These are phyloP conservation scores for Camillea tinctor DNA, from an alignment of 2,329 filamentous ascomycete genomes.

Conservation along the genomic window DNA sequence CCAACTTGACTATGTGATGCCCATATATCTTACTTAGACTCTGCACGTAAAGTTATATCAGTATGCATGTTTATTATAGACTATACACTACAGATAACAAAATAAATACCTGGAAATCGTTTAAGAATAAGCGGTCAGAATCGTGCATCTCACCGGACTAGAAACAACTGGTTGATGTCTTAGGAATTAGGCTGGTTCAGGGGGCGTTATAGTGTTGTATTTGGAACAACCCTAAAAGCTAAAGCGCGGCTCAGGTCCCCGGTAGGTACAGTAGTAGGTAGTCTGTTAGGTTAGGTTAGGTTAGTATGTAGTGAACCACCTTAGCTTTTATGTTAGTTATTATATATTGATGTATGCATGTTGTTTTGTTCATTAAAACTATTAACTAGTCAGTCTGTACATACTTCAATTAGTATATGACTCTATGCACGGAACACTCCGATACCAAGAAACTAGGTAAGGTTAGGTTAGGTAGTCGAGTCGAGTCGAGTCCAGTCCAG, in stretches of 20 bases:
- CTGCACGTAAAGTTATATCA: no score
- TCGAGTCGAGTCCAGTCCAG: no score
- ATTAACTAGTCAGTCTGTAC: no score
- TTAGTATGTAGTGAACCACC: no score
- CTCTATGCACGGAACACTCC: neutral
- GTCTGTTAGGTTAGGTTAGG: no score
- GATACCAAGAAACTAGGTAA: neutral
- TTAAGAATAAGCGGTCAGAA: slow-evolving; percentile 20
- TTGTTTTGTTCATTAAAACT: no score
- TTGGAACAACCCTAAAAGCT: neutral
- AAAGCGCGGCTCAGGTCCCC: neutral
- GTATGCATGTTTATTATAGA: no score
- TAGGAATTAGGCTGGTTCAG: neutral
- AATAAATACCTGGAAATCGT: neutral
- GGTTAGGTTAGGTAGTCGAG: no score
- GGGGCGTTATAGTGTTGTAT: neutral
- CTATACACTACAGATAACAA: neutral
- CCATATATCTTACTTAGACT: no score
- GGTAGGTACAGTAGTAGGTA: neutral
- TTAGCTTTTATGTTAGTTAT: neutral
- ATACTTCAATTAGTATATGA: neutral
- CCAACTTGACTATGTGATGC: no score
- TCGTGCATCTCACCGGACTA: neutral
- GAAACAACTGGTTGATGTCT: neutral
- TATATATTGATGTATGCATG: no score